Evolutionary conservation across 495 filamentous ascomycete genomes (phyloP).

Genomic region (Aspergillus campestris): DNA sequence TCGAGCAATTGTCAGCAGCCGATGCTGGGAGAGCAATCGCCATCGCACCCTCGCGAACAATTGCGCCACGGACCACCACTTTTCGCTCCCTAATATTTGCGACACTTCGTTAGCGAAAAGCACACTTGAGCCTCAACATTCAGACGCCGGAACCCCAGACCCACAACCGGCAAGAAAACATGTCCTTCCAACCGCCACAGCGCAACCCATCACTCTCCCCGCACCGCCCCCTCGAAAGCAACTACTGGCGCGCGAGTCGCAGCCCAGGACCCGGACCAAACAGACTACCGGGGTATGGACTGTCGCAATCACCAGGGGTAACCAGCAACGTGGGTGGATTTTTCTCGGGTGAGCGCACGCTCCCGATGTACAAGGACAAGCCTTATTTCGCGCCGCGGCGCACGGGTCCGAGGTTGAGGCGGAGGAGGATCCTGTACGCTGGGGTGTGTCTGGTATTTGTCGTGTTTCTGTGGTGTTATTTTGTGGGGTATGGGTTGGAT

Average conservation of each 20-base stretch:
- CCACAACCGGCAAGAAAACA: slow-evolving; percentile 8
- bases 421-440: slow-evolving; percentile 20
- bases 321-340: slow-evolving; percentile 41
- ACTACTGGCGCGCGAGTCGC: slow-evolving; percentile 53
- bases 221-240: slow-evolving; percentile 60
- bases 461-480: slow-evolving; percentile 43
- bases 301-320: slow-evolving; percentile 27
- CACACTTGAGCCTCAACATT: too few species aligned
- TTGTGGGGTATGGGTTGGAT: slow-evolving; percentile 42
- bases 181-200: slow-evolving; percentile 36
- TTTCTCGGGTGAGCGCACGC: slow-evolving; percentile 47
- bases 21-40: too few species aligned
- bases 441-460: slow-evolving; percentile 24
- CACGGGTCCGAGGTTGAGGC: slow-evolving; percentile 27
- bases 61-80: too few species aligned
- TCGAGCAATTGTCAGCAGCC: too few species aligned
- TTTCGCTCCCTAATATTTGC: too few species aligned
- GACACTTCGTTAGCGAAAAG: too few species aligned
- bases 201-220: slow-evolving; percentile 68
- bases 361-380: slow-evolving; percentile 99
- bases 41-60: too few species aligned
- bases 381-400: slow-evolving; percentile 55
- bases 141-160: too few species aligned
- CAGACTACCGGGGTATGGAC: slow-evolving; percentile 31
- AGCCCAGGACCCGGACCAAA: slow-evolving; percentile 20